Evolutionary conservation across 169 alveolate species (phyloP).

Genomic region (Plasmodium inui): DNA sequence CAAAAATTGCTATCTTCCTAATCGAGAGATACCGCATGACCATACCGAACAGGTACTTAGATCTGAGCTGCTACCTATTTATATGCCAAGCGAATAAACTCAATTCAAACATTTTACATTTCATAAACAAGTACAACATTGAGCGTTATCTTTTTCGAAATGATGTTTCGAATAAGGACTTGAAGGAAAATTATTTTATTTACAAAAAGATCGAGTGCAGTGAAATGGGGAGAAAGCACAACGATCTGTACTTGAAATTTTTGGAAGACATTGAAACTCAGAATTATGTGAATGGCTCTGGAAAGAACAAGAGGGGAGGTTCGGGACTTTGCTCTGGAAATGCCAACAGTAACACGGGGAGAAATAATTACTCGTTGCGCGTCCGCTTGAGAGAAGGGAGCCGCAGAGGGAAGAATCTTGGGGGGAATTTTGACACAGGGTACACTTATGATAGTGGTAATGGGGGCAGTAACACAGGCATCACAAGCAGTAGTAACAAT

Average conservation of each 20-base stretch:
- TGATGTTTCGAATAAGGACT: conserved; percentile 17
- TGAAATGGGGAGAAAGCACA: neutral
- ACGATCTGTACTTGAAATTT: conserved; percentile 8
- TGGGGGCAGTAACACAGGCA: neutral
- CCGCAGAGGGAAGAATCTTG: neutral
- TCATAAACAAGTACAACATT: conserved; percentile 41
- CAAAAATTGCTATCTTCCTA: conserved; percentile 31
- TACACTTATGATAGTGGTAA: neutral
- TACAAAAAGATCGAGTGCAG: conserved; percentile 32
- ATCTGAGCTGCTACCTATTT: conserved; percentile 32
- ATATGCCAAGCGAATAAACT: conserved; percentile 41
- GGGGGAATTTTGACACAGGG: neutral
- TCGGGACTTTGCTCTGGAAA: neutral
- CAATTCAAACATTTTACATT: conserved; percentile 15
- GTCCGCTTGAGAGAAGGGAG: neutral
- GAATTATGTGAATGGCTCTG: neutral
- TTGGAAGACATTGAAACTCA: conserved; percentile 21
- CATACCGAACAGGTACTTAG: conserved; percentile 42
- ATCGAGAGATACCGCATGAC: conserved; percentile 38
- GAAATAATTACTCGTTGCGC: neutral
- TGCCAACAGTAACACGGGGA: neutral
- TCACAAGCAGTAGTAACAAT: neutral
- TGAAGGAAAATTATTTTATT: conserved; percentile 42
- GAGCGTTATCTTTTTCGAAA: conserved; percentile 25
- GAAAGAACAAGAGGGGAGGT: neutral